Evolutionary conservation across 192 early-diverging fungal genomes (phyloP).

Genomic region (Entophlyctis helioformis): DNA sequence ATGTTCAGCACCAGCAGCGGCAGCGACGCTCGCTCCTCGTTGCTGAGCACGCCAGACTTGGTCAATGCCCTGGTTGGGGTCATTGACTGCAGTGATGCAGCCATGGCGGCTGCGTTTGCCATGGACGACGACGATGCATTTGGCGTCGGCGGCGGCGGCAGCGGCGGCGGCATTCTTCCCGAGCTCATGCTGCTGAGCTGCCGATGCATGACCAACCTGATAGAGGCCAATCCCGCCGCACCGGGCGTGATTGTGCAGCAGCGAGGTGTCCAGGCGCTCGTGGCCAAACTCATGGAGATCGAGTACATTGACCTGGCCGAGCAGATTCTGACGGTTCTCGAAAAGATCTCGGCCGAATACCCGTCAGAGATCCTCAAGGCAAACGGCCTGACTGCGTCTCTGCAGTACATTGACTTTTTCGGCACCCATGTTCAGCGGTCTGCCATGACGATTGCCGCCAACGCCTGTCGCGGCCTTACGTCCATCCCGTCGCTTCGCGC

Average conservation of each 20-base stretch:
- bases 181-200: conserved; percentile 82
- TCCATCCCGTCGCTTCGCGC: too few relatives aligned
- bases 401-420: conserved; percentile 88
- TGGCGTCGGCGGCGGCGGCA: conserved; percentile 12
- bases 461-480: conserved; percentile 24
- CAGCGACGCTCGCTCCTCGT: conserved; percentile 9
- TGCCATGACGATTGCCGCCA: conserved; percentile 54
- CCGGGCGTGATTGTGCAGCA: conserved; percentile 50
- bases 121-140: conserved; percentile 18
- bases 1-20: conserved; percentile 37
- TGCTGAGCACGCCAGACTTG: conserved; percentile 54
- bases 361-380: conserved; percentile 54
- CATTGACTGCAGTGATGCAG: conserved; percentile 31
- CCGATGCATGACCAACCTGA: conserved; percentile 79
- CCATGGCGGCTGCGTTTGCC: conserved; percentile 14
- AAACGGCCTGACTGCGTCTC: conserved; percentile 60
- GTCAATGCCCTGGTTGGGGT: conserved; percentile 55
- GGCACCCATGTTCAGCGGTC: conserved; percentile 69
- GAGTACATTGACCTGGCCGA: conserved; percentile 92
- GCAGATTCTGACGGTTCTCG: conserved; percentile 65
- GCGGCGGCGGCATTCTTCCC: conserved; percentile 31
- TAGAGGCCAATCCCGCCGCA: conserved; percentile 73
- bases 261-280: conserved; percentile 57
- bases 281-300: conserved; percentile 67
- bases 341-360: conserved; percentile 64